These are phyloP conservation scores for Plantago major DNA, from an alignment of 257 asterid genomes.

Conservation along the genomic window DNA sequence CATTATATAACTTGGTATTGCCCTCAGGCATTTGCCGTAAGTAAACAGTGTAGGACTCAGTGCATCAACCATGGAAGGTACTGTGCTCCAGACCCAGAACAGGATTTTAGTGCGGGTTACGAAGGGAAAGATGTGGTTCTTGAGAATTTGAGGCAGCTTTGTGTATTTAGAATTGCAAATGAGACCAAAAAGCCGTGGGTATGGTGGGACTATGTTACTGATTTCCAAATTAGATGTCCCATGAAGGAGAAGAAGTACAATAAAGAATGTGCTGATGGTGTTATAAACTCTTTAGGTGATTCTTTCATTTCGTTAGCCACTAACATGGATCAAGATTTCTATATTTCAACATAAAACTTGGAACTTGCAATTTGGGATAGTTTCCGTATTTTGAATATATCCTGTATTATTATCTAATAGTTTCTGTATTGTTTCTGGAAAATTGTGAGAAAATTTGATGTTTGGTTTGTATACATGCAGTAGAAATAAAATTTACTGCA, in stretches of 20 bases:
- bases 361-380: neutral
- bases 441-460: too few relatives aligned
- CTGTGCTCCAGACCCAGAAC: slow-evolving; percentile 55
- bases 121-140: slow-evolving; percentile 52
- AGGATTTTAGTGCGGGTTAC: slow-evolving; percentile 46
- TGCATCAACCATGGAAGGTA: slow-evolving; percentile 49
- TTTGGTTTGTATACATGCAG: too few relatives aligned
- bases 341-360: neutral
- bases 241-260: slow-evolving; percentile 52
- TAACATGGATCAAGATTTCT: neutral
- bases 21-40: slow-evolving; percentile 41
- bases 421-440: too few relatives aligned
- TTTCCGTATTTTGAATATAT: neutral
- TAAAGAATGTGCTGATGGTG: slow-evolving; percentile 40
- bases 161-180: slow-evolving; percentile 44
- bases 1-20: slow-evolving; percentile 54
- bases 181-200: slow-evolving; percentile 43
- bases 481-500: neutral
- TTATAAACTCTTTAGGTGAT: slow-evolving; percentile 44
- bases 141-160: slow-evolving; percentile 45
- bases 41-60: slow-evolving; percentile 52
- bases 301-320: neutral
- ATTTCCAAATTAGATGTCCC: slow-evolving; percentile 51
- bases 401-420: too few relatives aligned
- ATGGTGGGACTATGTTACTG: slow-evolving; percentile 54